A percentile compares a stretch with the other conserved stretches of the same genome.
phyloP scores from a whole-genome alignment of 106 monocot genomes.

The Dendrobium nobile region DNA sequence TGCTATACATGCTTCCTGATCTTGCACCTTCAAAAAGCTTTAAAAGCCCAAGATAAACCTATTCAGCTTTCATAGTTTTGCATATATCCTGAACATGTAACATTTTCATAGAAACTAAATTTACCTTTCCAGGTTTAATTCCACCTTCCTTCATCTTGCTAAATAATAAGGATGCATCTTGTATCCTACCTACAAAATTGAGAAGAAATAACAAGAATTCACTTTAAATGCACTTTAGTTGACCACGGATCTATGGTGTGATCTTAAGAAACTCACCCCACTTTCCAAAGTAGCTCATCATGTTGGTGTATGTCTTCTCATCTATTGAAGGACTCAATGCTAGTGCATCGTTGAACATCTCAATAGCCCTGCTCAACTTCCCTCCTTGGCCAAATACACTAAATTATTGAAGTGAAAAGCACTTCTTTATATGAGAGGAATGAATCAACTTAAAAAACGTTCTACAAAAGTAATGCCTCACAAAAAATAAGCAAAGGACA shows the following conservation, averaged over 20 bases:
- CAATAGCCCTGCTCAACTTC: conserved; percentile 81
- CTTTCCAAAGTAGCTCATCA: conserved; percentile 83
- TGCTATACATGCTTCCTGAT: not conserved
- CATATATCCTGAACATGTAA: too few species aligned
- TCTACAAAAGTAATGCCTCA: not conserved
- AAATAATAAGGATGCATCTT: conserved; percentile 74
- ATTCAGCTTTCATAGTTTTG: not conserved
- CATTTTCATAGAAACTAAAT: not conserved
- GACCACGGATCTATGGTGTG: not conserved
- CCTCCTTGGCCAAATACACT: conserved; percentile 96
- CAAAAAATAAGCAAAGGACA: conserved; percentile 3
- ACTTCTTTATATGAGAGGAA: not conserved
- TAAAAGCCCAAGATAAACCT: not conserved
- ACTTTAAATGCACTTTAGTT: not conserved
- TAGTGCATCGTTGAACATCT: conserved; percentile 66
- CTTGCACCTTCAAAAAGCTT: not conserved
- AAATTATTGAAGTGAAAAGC: conserved; percentile 15
- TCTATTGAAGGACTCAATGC: conserved; percentile 47
- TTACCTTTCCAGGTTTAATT: conserved; percentile 87
- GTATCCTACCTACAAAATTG: conserved; percentile 44
- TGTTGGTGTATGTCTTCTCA: conserved; percentile 93
- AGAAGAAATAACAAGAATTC: conserved; percentile 1
- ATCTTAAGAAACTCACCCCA: conserved; percentile 40
- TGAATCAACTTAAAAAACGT: not conserved
- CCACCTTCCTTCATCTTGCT: conserved; percentile 77